Base-by-base conservation (phyloP, 805 yeast species). In the Ogataea populi-albae region DNA sequence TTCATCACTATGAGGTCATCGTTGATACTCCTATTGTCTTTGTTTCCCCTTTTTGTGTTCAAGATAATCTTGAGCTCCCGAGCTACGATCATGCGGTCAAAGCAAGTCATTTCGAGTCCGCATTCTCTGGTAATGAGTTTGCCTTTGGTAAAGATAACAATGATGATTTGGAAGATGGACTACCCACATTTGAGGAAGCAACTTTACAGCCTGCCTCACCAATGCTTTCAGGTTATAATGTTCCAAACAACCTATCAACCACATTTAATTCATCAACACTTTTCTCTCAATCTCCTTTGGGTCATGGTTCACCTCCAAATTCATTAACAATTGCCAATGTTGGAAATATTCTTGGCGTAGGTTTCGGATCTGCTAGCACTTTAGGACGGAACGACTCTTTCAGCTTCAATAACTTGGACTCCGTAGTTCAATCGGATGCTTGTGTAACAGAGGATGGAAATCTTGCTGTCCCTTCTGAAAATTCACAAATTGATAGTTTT, bases 1-100 rank as follows among this genome's bases (percentile, higher is more conserved):
- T 77, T 62, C 87, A 81, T 49, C 89, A 84, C 55, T 84, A 79
- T 50, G 94, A 84, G 48, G 89, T 84, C 15, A 75, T 84, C 28
- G 82, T 84, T 25, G 93, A 84, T 52, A 82, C 91, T 0, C 93
- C 93, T 0, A 66, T 84, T 23, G 68, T 73, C 20, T 54, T 77
- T 14, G 61, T 75, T n/a, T 71, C 78, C 9, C 66, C 67, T 23
- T 60, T 60, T 45, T 59, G 53, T 38, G 52, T 46, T 8, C 50
- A 46, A 26, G 56, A 59, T 34, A 25, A 62, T 50, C 23, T 59
- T 42, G 41, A 72, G 54, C 52, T 64, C 61, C 59, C 73, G 57
- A 35, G 75, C 63, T 36, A 64, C 41, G 63, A 61, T 12, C 49
- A 50, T 36, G 64, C 58, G 4, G 57, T 59, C 10, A 49, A 37